A percentile compares a stretch with the other conserved stretches of the same genome.
Conservation (phyloP, 495 filamentous ascomycete species). For the Penicillium crystallinum region DNA sequence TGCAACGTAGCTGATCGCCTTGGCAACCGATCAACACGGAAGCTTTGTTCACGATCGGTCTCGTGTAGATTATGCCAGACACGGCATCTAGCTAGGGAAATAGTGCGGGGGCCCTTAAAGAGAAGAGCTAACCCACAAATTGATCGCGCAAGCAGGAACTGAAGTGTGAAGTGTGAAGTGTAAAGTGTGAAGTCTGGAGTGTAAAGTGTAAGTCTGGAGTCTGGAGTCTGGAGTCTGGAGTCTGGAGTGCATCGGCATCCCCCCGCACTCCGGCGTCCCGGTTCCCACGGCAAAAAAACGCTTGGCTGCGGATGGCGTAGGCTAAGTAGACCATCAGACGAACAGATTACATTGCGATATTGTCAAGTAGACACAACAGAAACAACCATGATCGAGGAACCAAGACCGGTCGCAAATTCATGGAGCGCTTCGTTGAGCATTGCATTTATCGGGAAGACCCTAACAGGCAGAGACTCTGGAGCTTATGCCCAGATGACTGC, state of each 20-base stretch:
- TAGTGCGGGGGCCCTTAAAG: background rate
- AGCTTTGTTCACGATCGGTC: background rate
- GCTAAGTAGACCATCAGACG: background rate
- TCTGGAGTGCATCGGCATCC: slow-evolving; percentile 10
- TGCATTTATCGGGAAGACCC: too few species aligned
- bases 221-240: too few species aligned
- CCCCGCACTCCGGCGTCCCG: slow-evolving; percentile 11
- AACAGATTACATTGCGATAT: too few species aligned
- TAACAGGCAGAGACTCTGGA: too few species aligned
- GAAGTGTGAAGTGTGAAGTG: too few species aligned
- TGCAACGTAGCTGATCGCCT: background rate
- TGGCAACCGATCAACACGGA: background rate
- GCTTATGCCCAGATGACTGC: background rate
- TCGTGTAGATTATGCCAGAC: too few species aligned
- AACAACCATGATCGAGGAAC: too few species aligned
- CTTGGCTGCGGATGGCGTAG: slow-evolving; percentile 3
- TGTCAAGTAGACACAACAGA: too few species aligned
- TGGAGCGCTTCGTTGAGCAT: background rate
- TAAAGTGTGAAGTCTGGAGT: too few species aligned
- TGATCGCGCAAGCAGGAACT: background rate
- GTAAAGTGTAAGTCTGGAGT: too few species aligned
- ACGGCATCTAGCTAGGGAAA: too few species aligned
- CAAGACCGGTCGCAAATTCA: background rate
- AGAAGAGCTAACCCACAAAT: background rate
- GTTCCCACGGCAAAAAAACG: slow-evolving; percentile 5